Evolutionary conservation across 495 filamentous ascomycete genomes (phyloP), one percentile per base, ranked within the genome.

Genomic region (Neurospora tetrasperma): DNA sequence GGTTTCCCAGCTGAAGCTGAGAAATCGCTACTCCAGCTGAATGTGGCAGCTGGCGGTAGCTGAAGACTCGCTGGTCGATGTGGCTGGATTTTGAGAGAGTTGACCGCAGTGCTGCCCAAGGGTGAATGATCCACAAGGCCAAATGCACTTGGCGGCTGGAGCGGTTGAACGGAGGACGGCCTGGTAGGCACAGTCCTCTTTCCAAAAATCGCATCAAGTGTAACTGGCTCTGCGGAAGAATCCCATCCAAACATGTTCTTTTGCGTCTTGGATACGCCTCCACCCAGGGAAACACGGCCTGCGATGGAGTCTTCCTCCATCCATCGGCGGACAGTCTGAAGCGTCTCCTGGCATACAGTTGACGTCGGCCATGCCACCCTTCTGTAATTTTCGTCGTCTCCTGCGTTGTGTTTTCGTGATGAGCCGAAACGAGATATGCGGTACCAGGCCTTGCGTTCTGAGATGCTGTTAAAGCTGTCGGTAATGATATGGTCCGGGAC

Each of bases 361-460:
- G 88, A 89, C 8, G 84, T 80, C 27, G 78, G 72, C 89, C 89
- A 90, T 18, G 80, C 80, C 18, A 89, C 83, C 5, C 85, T 82
- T 46, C 86, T 80, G 75, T 90, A 90, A 70, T 86, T 86, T 14
- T 88, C 86, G 43, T 88, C 87, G 69, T 88, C 86, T 18, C 83
- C 87, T 9, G 76, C 83, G 70, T 88, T 83, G 72, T 88, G 84
- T 69, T 86, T 87, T 31, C 86, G 80, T 74, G 86, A 85, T 1
- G 88, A 87, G 12, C 86, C 88, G 70, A 82, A 83, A 10, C 88
- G 83, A 18, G 88, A 89, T 7, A 90, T 78, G 35, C 88, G 86
- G 73, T 90, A 90, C 89, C 89, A 90, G 6, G 83, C 84, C 76
- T 88, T 90, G 59, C 89, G 86, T 72, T 88, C 82, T n/a, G 85